Conservation (phyloP, 1,284 basidiomycete species). For the Albatrellus sp. region DNA sequence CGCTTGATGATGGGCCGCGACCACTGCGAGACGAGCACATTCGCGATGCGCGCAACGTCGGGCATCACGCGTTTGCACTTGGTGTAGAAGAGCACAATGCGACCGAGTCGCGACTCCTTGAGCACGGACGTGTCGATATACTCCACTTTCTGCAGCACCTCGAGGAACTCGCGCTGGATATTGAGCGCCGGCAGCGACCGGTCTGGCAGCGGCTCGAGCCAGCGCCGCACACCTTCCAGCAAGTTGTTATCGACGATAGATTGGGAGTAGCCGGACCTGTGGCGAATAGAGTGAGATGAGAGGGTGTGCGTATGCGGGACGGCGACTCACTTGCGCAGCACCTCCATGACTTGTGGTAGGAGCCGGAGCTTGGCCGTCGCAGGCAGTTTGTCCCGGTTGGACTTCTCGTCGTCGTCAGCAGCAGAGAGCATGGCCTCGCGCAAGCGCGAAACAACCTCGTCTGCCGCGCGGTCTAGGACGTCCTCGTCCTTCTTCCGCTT, state of each 20-base stretch:
- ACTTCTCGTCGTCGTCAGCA: slow-evolving; percentile 74
- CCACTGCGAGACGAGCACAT: slow-evolving; percentile 80
- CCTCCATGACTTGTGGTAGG: slow-evolving; percentile 83
- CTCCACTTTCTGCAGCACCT: slow-evolving; percentile 76
- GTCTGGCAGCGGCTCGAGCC: slow-evolving; percentile 94
- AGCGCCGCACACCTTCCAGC: slow-evolving; percentile 80
- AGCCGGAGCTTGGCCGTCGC: slow-evolving; percentile 80
- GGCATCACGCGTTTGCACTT: slow-evolving; percentile 84
- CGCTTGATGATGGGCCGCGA: slow-evolving; percentile 92
- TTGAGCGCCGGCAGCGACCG: slow-evolving; percentile 89
- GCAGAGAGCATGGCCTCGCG: slow-evolving; percentile 81
- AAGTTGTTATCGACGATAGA: slow-evolving; percentile 94
- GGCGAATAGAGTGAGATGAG: slow-evolving; percentile 1
- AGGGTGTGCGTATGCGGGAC: not conserved
- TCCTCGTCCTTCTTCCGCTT: slow-evolving; percentile 73
- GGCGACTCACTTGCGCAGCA: slow-evolving; percentile 77
- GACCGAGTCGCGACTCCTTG: slow-evolving; percentile 88
- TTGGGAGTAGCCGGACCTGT: slow-evolving; percentile 70
- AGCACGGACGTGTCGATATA: slow-evolving; percentile 80
- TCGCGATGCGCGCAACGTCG: slow-evolving; percentile 70
- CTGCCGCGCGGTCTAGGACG: slow-evolving; percentile 76
- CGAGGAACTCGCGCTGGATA: slow-evolving; percentile 90
- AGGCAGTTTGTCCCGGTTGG: slow-evolving; percentile 76
- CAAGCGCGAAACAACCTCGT: slow-evolving; percentile 82
- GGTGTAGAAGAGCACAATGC: slow-evolving; percentile 91